Percentiles rank a stretch among this genome's conserved stretches.
Evolutionary conservation across 1,284 basidiomycete species (phyloP).

Genomic region (Cryptococcus deneoformans): DNA sequence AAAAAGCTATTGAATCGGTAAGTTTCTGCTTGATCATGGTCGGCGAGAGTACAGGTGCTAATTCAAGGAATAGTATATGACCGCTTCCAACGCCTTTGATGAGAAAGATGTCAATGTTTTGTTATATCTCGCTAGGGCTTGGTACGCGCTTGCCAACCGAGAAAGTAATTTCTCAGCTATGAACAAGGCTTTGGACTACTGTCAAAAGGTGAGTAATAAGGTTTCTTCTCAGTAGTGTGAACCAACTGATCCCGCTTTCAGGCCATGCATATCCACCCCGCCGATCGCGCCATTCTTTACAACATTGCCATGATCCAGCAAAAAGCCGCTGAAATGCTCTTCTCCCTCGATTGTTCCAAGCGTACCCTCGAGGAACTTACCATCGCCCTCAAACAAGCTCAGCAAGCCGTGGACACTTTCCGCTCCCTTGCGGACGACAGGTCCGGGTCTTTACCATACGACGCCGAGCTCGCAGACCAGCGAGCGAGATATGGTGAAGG

Average conservation of each 20-base stretch:
- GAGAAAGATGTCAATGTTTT: conserved; percentile 69
- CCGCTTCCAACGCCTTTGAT: conserved; percentile 68
- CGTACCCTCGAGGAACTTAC: conserved; percentile 76
- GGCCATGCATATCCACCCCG: conserved; percentile 76
- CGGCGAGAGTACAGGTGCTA: conserved; percentile 1
- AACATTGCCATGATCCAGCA: conserved; percentile 97
- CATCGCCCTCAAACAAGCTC: conserved; percentile 72
- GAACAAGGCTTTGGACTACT: conserved; percentile 73
- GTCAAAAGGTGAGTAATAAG: conserved; percentile 60
- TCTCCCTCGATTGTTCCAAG: conserved; percentile 67
- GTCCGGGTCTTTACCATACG: conserved; percentile 72
- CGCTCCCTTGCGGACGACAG: conserved; percentile 72
- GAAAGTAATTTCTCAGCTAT: conserved; percentile 77
- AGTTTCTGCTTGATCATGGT: conserved; percentile 46
- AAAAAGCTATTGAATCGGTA: conserved; percentile 89
- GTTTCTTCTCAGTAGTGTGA: background rate
- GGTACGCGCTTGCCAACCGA: conserved; percentile 87
- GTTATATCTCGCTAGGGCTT: conserved; percentile 79
- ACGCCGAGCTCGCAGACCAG: conserved; percentile 78
- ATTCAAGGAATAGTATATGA: conserved; percentile 67
- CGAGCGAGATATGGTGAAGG: conserved; percentile 81
- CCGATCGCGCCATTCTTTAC: conserved; percentile 82
- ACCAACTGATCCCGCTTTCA: background rate
- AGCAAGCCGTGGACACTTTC: conserved; percentile 83
- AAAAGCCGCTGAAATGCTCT: conserved; percentile 84